Percentiles rank a stretch among this genome's conserved stretches.
phyloP scores from a whole-genome alignment of 2,329 filamentous ascomycete species.

The Scleromitrula shiraiana region DNA sequence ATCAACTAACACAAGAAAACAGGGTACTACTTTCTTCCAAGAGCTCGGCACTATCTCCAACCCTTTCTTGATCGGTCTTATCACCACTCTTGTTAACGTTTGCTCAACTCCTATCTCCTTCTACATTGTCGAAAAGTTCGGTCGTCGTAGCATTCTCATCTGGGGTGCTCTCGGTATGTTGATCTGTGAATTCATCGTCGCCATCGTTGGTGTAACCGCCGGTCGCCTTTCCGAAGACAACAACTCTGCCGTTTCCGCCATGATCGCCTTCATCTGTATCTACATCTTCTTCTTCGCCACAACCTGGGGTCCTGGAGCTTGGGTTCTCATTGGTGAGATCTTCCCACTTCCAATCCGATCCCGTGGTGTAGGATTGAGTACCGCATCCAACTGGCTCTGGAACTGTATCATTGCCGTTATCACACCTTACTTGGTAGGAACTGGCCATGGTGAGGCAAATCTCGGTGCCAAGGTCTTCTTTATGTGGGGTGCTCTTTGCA shows the following conservation, averaged over 20 bases:
- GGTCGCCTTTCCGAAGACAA: slow-evolving; percentile 49
- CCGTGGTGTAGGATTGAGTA: slow-evolving; percentile 78
- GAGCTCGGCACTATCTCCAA: slow-evolving; percentile 67
- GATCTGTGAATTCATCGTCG: slow-evolving; percentile 78
- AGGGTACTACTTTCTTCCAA: slow-evolving; percentile 77
- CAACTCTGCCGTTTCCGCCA: slow-evolving; percentile 48
- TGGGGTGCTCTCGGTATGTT: slow-evolving; percentile 76
- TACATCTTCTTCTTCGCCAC: slow-evolving; percentile 90
- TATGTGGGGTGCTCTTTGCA: slow-evolving; percentile 55
- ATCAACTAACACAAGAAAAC: too few relatives aligned
- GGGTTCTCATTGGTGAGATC: slow-evolving; percentile 82
- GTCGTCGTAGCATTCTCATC: slow-evolving; percentile 73
- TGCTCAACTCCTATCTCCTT: slow-evolving; percentile 80
- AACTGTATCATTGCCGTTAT: slow-evolving; percentile 69
- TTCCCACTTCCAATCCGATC: slow-evolving; percentile 85
- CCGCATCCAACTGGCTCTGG: slow-evolving; percentile 85
- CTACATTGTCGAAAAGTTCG: slow-evolving; percentile 74
- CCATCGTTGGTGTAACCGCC: slow-evolving; percentile 60
- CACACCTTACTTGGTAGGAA: slow-evolving; percentile 62
- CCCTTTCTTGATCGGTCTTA: slow-evolving; percentile 73
- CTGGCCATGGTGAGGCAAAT: slow-evolving; percentile 40
- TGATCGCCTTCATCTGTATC: slow-evolving; percentile 81
- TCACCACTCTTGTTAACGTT: slow-evolving; percentile 86
- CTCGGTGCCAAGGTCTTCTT: slow-evolving; percentile 35
- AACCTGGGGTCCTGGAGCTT: slow-evolving; percentile 73